Conservation (phyloP, 1,284 basidiomycete species). For the Grifola frondosa region DNA sequence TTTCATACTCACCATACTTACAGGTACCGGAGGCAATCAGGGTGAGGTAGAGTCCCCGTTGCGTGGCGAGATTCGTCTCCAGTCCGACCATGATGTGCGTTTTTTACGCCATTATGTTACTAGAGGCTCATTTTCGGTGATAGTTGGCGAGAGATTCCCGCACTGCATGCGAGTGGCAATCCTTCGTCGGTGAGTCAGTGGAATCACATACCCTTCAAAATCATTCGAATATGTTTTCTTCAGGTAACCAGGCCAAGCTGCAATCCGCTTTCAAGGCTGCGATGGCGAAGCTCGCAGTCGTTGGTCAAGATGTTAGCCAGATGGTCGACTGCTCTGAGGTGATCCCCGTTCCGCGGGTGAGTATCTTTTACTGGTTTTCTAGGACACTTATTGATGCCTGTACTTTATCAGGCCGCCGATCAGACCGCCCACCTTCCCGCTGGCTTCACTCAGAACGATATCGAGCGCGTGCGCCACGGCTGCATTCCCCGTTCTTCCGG, state of each 20-base stretch:
- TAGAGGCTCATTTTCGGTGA: not conserved
- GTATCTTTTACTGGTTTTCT: not conserved
- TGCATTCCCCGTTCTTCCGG: conserved; percentile 18
- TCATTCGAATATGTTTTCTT: not conserved
- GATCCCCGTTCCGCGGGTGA: conserved; percentile 13
- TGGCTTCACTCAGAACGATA: conserved; percentile 14
- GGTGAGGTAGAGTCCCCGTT: conserved; percentile 30
- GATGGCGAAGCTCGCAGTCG: conserved; percentile 30
- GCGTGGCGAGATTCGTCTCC: conserved; percentile 31
- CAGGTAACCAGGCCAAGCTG: conserved; percentile 30
- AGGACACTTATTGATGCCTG: no score
- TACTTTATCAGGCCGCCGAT: not conserved
- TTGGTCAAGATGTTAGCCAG: conserved; percentile 26
- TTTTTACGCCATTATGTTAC: not conserved
- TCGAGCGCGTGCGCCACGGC: conserved; percentile 16
- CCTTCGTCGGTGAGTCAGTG: conserved; percentile 18
- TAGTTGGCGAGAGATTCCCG: conserved; percentile 26
- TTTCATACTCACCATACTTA: not conserved
- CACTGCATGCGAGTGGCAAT: conserved; percentile 28
- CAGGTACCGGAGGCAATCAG: conserved; percentile 17
- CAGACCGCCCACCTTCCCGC: conserved; percentile 12
- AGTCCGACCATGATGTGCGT: conserved; percentile 26
- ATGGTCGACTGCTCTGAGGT: conserved; percentile 26
- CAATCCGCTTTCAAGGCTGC: conserved; percentile 28
- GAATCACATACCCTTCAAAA: not conserved